phyloP scores from a whole-genome alignment of 768 basidiomycete genomes.

The Calvatia gigantea region DNA sequence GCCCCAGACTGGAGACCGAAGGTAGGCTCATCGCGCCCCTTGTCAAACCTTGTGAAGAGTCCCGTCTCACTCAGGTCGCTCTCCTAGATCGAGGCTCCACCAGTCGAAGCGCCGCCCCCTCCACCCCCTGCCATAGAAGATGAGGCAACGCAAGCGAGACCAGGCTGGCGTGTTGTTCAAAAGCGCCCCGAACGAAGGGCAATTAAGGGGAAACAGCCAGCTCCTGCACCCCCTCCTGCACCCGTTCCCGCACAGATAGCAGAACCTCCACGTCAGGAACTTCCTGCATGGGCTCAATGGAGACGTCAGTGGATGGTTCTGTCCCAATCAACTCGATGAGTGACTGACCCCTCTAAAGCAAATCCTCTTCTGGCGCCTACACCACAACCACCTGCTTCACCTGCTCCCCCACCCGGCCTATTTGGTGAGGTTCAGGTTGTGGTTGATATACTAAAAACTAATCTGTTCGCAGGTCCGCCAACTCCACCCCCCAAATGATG shows the following conservation, averaged over 20 bases:
- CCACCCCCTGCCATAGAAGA: conserved; percentile 45
- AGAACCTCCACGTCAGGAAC: conserved; percentile 44
- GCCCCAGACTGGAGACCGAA: conserved; percentile 69
- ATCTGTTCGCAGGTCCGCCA: conserved; percentile 22
- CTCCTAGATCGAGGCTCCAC: conserved; percentile 27
- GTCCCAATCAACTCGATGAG: not conserved
- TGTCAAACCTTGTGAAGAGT: not conserved
- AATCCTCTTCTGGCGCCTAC: conserved; percentile 60
- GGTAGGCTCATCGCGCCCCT: conserved; percentile 31
- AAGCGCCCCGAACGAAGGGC: conserved; percentile 56
- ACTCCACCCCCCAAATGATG: conserved; percentile 29
- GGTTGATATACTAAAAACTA: not conserved
- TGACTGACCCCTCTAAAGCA: conserved; percentile 34
- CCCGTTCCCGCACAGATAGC: conserved; percentile 31
- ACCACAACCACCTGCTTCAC: conserved; percentile 38
- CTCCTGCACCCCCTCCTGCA: conserved; percentile 34
- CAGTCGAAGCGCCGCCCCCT: conserved; percentile 35
- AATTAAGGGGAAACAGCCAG: conserved; percentile 34
- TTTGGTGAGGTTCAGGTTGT: conserved; percentile 47
- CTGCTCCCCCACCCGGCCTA: conserved; percentile 55
- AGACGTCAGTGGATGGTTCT: conserved; percentile 50
- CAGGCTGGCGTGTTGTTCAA: conserved; percentile 73
- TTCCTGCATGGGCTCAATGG: conserved; percentile 87
- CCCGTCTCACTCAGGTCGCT: conserved; percentile 5
- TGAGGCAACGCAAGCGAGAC: conserved; percentile 48